A percentile compares a stretch with the other conserved stretches of the same genome.
These are phyloP conservation scores for Neurospora cerealis DNA, from an alignment of 495 filamentous ascomycete species.

Conservation along the genomic window DNA sequence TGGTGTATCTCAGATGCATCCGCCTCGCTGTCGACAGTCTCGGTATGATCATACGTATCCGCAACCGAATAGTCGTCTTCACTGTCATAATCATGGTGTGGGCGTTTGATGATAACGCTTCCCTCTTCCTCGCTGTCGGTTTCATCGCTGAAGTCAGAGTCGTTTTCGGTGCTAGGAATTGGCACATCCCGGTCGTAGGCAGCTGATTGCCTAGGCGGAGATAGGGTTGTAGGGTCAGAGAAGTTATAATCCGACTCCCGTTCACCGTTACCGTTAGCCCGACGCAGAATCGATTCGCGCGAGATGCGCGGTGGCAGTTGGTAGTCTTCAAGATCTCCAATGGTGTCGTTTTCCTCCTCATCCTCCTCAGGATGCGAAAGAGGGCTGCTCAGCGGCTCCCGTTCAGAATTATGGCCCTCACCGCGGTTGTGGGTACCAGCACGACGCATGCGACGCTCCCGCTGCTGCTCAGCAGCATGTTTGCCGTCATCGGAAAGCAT, in stretches of 20 bases:
- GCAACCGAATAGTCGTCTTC: slow-evolving; percentile 63
- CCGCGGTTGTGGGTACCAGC: slow-evolving; percentile 36
- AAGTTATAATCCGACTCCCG: slow-evolving; percentile 55
- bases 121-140: slow-evolving; percentile 39
- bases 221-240: slow-evolving; percentile 46
- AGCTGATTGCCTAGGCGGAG: slow-evolving; percentile 25
- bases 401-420: slow-evolving; percentile 40
- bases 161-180: slow-evolving; percentile 62
- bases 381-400: slow-evolving; percentile 28
- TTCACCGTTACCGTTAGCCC: slow-evolving; percentile 63
- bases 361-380: slow-evolving; percentile 21
- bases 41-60: slow-evolving; percentile 41
- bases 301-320: slow-evolving; percentile 72
- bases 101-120: slow-evolving; percentile 57
- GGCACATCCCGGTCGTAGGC: slow-evolving; percentile 72
- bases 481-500: slow-evolving; percentile 57
- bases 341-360: slow-evolving; percentile 37
- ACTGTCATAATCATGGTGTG: slow-evolving; percentile 49
- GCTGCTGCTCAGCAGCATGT: slow-evolving; percentile 43
- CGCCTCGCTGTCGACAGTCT: slow-evolving; percentile 31
- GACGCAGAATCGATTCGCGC: slow-evolving; percentile 82
- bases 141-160: slow-evolving; percentile 39
- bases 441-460: slow-evolving; percentile 51
- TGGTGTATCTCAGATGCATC: slow-evolving; percentile 23
- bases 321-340: slow-evolving; percentile 49